Percentiles rank a stretch among this genome's conserved stretches.
Evolutionary conservation across 805 yeast genomes (phyloP).

Genomic region (Candida cerambycidarum): DNA sequence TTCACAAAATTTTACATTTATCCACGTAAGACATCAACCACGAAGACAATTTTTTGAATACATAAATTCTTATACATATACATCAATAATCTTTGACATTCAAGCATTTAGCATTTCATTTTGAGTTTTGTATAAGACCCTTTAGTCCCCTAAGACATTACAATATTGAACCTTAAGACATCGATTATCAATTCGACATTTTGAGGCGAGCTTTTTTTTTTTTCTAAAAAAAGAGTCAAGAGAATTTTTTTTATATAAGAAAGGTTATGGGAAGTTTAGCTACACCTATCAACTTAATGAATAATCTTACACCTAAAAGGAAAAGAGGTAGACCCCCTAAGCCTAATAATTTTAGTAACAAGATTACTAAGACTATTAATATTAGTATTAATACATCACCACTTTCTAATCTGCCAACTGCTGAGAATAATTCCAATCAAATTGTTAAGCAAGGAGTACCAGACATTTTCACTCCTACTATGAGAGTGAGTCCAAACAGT

Average conservation of each 20-base stretch:
- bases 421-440: slow-evolving; percentile 39
- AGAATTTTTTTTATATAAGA: neutral
- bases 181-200: too few relatives aligned
- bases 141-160: neutral
- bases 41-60: too few relatives aligned
- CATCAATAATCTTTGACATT: neutral
- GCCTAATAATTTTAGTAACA: slow-evolving; percentile 34
- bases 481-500: slow-evolving; percentile 31
- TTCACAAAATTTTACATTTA: too few relatives aligned
- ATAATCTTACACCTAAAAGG: slow-evolving; percentile 26
- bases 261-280: slow-evolving; percentile 4
- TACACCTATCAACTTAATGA: slow-evolving; percentile 7
- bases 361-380: slow-evolving; percentile 41
- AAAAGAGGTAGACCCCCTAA: slow-evolving; percentile 50
- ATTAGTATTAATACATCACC: slow-evolving; percentile 42
- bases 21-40: too few relatives aligned
- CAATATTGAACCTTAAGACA: too few relatives aligned
- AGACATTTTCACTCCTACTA: slow-evolving; percentile 42
- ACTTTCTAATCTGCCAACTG: slow-evolving; percentile 33
- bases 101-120: neutral
- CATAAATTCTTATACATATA: too few relatives aligned
- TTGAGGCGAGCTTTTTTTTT: too few relatives aligned
- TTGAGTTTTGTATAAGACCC: neutral
- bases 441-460: slow-evolving; percentile 42
- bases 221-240: neutral